These are phyloP conservation scores for Apiotrichum gamsii DNA, from an alignment of 1,284 basidiomycete species.

Conservation along the genomic window DNA sequence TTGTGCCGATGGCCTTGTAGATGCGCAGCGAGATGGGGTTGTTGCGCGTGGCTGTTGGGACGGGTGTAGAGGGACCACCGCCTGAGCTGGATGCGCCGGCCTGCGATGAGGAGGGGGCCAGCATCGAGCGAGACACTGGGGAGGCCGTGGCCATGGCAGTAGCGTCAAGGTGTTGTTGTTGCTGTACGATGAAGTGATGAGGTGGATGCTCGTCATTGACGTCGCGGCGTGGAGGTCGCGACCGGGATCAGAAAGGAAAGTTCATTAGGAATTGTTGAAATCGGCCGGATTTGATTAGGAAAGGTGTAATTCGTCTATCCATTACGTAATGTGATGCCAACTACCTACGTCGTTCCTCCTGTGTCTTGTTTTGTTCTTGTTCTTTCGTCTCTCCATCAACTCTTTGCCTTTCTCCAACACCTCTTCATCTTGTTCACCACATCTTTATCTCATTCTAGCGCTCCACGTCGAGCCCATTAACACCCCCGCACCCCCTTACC, in stretches of 20 bases:
- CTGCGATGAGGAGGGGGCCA: not conserved
- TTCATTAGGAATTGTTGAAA: too few species aligned
- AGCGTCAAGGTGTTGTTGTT: too few species aligned
- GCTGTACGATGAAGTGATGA: too few species aligned
- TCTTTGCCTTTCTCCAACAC: not conserved
- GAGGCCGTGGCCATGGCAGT: not conserved
- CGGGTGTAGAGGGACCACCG: slow-evolving; percentile 17
- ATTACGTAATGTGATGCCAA: too few species aligned
- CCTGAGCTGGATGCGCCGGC: too few species aligned
- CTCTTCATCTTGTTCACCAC: not conserved
- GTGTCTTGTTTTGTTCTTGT: too few species aligned
- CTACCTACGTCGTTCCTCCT: too few species aligned
- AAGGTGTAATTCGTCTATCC: too few species aligned
- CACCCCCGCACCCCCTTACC: not conserved
- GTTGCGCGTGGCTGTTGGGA: slow-evolving; percentile 30
- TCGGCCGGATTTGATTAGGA: too few species aligned
- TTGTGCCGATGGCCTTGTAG: slow-evolving; percentile 76
- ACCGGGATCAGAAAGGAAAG: too few species aligned
- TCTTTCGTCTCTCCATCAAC: not conserved
- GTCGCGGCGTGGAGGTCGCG: too few species aligned
- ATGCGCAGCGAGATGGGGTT: slow-evolving; percentile 71
- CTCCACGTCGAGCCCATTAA: not conserved
- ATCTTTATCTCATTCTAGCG: not conserved
- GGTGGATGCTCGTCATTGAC: too few species aligned
- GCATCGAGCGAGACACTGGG: not conserved